Percentiles rank a stretch among this genome's conserved stretches.
Conservation (phyloP, 306 rosid species). For the Prunus campanulata region DNA sequence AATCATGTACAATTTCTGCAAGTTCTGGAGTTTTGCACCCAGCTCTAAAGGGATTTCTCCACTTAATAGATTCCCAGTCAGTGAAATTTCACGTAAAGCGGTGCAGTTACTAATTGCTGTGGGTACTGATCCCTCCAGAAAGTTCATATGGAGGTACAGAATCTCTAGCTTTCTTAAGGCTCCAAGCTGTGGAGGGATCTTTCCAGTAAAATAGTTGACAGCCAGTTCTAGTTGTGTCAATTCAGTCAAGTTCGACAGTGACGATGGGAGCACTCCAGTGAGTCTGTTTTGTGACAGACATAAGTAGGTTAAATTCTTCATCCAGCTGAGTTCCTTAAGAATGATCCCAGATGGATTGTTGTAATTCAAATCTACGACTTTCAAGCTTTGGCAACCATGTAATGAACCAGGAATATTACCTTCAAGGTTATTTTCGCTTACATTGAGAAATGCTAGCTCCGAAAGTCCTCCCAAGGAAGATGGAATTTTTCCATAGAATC, state of each 20-base stretch:
- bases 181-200: constrained; percentile 28
- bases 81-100: constrained; percentile 11
- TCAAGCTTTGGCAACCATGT: constrained; percentile 24
- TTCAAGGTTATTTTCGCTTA: constrained; percentile 5
- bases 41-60: constrained; percentile 28
- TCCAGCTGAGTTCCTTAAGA: constrained; percentile 21
- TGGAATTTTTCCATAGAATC: constrained; percentile 13
- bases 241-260: constrained; percentile 20
- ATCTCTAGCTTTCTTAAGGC: constrained; percentile 21
- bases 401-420: constrained; percentile 26
- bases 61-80: constrained; percentile 8
- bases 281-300: not conserved
- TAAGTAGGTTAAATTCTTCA: constrained; percentile 20
- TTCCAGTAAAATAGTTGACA: constrained; percentile 21
- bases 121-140: constrained; percentile 17
- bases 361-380: constrained; percentile 12
- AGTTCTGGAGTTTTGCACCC: constrained; percentile 19
- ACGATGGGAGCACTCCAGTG: constrained; percentile 19
- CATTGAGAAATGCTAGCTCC: constrained; percentile 11
- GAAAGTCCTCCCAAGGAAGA: constrained; percentile 19
- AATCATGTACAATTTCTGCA: constrained; percentile 16
- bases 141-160: constrained; percentile 13
- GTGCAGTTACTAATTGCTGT: constrained; percentile 26
- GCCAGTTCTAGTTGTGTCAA: constrained; percentile 14
- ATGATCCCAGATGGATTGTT: constrained; percentile 21